A percentile compares a stretch with the other conserved stretches of the same genome.
Conservation (phyloP, 1,284 basidiomycete genomes). For the Athelia psychrophila region DNA sequence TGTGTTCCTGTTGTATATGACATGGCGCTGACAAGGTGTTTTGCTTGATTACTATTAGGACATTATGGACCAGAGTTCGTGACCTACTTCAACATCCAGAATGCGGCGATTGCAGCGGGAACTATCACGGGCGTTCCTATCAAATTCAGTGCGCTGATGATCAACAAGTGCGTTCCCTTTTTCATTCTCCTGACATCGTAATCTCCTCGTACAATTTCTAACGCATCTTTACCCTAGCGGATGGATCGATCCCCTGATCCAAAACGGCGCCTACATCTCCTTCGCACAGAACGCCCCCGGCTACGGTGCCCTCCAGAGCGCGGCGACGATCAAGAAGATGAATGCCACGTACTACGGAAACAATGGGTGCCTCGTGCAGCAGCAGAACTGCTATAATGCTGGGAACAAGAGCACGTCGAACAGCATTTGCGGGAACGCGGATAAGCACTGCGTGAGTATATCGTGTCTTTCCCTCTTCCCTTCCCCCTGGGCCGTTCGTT, state of each 20-base stretch:
- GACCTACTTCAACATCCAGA: constrained; percentile 66
- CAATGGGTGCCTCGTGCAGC: constrained; percentile 50
- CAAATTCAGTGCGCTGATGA: constrained; percentile 45
- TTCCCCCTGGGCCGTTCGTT: too few species aligned
- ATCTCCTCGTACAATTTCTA: too few species aligned
- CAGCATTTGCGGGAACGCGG: constrained; percentile 45
- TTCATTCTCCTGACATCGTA: too few species aligned
- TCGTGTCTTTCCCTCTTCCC: not conserved
- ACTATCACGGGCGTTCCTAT: constrained; percentile 42
- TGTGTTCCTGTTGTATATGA: too few species aligned
- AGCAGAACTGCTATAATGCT: constrained; percentile 51
- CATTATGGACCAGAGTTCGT: constrained; percentile 52
- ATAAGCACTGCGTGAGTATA: constrained; percentile 51
- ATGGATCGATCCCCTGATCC: constrained; percentile 65
- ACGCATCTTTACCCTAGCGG: constrained; percentile 42
- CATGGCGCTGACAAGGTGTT: too few species aligned
- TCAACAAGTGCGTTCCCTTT: constrained; percentile 44
- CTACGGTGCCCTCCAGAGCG: constrained; percentile 58
- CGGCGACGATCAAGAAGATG: constrained; percentile 41
- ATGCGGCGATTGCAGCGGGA: constrained; percentile 46
- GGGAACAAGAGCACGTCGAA: constrained; percentile 42
- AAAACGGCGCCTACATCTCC: constrained; percentile 56
- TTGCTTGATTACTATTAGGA: too few species aligned
- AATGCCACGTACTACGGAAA: constrained; percentile 44
- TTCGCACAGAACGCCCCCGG: constrained; percentile 62